Evolutionary conservation across 108 stramenopile species (phyloP).

Genomic region (Discostella stelligeroides): DNA sequence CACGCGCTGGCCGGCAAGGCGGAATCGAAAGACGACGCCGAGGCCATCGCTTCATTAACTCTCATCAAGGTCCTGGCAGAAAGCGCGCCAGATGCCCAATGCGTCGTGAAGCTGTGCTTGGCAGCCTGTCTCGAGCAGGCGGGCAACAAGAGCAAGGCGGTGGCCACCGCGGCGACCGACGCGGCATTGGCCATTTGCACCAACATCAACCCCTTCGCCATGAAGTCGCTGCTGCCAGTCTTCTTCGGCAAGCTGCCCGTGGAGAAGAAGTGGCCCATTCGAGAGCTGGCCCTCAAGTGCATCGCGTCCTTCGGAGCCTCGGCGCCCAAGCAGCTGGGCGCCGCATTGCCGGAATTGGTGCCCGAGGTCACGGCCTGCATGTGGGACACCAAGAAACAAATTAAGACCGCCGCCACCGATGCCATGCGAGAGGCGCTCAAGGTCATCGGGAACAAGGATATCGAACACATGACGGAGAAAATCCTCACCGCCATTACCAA

Average conservation of each 20-base stretch:
- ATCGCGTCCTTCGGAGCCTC: slow-evolving; percentile 63
- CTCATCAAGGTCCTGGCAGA: slow-evolving; percentile 80
- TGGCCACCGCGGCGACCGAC: slow-evolving; percentile 61
- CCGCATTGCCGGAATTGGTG: slow-evolving; percentile 89
- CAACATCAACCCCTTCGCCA: slow-evolving; percentile 85
- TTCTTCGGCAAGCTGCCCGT: slow-evolving; percentile 83
- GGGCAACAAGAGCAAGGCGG: slow-evolving; percentile 64
- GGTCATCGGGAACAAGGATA: slow-evolving; percentile 98
- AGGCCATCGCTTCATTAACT: slow-evolving; percentile 77
- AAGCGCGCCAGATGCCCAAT: slow-evolving; percentile 70
- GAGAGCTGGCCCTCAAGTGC: slow-evolving; percentile 84
- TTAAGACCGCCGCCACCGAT: slow-evolving; percentile 89
- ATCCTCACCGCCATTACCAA: slow-evolving; percentile 93
- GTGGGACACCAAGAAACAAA: slow-evolving; percentile 99
- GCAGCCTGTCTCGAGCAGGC: slow-evolving; percentile 79
- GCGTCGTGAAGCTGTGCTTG: slow-evolving; percentile 76
- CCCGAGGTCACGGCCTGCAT: slow-evolving; percentile 95
- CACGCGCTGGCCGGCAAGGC: slow-evolving; percentile 68
- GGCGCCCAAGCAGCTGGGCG: slow-evolving; percentile 86
- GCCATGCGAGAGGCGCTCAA: slow-evolving; percentile 92
- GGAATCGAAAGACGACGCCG: slow-evolving; percentile 75
- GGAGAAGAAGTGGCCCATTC: slow-evolving; percentile 87
- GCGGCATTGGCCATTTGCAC: slow-evolving; percentile 81
- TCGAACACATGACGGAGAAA: slow-evolving; percentile 97
- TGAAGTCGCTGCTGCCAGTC: slow-evolving; percentile 85